Conservation (phyloP, 495 filamentous ascomycete genomes). For the Aspergillus baeticus region DNA sequence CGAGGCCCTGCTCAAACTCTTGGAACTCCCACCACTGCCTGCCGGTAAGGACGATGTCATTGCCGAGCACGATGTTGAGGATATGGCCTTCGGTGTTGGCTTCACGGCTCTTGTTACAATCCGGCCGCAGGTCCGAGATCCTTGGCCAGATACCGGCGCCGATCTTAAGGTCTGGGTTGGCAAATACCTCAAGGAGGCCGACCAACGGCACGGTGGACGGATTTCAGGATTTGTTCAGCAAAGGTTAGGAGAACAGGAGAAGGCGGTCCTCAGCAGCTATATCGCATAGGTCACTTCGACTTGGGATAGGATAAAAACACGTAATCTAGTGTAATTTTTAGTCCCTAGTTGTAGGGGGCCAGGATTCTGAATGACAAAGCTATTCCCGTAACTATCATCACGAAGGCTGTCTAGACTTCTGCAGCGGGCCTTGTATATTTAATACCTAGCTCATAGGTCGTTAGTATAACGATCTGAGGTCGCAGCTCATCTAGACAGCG, state of each 20-base stretch:
- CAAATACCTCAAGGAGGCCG: conserved; percentile 62
- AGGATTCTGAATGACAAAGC: not conserved
- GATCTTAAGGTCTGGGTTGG: conserved; percentile 82
- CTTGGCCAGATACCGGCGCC: conserved; percentile 73
- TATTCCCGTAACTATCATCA: not conserved
- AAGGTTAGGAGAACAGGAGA: conserved; percentile 55
- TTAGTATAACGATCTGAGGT: no score
- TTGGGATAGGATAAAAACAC: not conserved
- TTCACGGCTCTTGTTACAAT: conserved; percentile 92
- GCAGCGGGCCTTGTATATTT: not conserved
- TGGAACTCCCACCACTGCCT: conserved; percentile 81
- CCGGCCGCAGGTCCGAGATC: conserved; percentile 64
- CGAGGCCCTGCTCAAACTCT: conserved; percentile 79
- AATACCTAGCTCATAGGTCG: no score
- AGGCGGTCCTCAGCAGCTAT: conserved; percentile 54
- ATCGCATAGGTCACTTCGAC: conserved; percentile 38
- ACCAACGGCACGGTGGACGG: conserved; percentile 52
- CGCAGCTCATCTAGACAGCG: no score
- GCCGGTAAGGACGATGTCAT: conserved; percentile 71
- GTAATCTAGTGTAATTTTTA: no score
- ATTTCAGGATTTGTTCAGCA: conserved; percentile 58
- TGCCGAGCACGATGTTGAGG: conserved; percentile 84
- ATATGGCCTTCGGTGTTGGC: conserved; percentile 88
- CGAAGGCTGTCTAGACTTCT: not conserved
- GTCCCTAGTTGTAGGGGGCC: not conserved